phyloP scores from a whole-genome alignment of 192 early-diverging fungal genomes.

The Gigaspora rosea region DNA sequence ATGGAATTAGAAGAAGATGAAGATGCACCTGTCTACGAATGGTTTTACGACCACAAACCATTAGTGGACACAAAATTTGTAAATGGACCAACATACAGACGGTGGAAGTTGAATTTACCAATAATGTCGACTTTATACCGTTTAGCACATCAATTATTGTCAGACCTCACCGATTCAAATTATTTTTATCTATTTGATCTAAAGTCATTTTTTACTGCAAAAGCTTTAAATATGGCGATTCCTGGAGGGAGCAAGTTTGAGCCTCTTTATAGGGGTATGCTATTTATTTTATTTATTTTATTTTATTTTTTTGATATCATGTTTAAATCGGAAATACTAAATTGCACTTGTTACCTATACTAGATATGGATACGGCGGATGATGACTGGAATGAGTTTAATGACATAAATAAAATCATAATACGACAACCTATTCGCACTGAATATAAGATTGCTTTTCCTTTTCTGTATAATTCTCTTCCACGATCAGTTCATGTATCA shows the following conservation, averaged over 20 bases:
- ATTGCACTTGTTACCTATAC: too few relatives aligned
- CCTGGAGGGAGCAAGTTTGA: constrained; percentile 99
- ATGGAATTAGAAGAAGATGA: constrained; percentile 98
- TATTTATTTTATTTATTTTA: too few relatives aligned
- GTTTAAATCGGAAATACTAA: too few relatives aligned
- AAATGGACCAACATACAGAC: constrained; percentile 86
- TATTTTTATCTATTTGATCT: constrained; percentile 98
- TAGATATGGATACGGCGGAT: constrained; percentile 90
- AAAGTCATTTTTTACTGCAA: constrained; percentile 95
- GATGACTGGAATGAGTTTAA: constrained; percentile 99
- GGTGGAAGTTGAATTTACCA: constrained; percentile 89
- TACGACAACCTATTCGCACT: constrained; percentile 96
- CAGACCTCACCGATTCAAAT: constrained; percentile 93
- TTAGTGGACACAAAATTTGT: constrained; percentile 72
- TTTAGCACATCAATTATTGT: constrained; percentile 88
- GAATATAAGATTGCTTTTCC: constrained; percentile 99
- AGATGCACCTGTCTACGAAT: constrained; percentile 86
- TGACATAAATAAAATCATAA: constrained; percentile 99
- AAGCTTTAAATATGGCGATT: constrained; percentile 96
- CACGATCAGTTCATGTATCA: constrained; percentile 87
- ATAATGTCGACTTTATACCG: constrained; percentile 95
- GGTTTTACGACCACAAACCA: constrained; percentile 98
- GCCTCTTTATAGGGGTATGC: constrained; percentile 74
- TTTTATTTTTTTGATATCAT: too few relatives aligned
- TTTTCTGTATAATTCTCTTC: constrained; percentile 95